These are phyloP conservation scores for Silene noctiflora DNA, from an alignment of 179 eudicot genomes.

Conservation along the genomic window DNA sequence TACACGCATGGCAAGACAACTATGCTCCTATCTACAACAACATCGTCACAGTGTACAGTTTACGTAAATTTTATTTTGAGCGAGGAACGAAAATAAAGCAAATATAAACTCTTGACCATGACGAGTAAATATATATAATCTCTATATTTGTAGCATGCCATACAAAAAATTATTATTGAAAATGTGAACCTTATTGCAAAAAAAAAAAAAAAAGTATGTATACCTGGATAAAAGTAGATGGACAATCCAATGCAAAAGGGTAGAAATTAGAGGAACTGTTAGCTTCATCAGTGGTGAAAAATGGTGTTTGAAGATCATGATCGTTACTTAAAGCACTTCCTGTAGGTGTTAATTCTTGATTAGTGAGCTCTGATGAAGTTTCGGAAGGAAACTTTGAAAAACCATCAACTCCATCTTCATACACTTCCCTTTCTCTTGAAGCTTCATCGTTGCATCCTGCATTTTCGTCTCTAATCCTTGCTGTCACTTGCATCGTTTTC, in stretches of 20 bases:
- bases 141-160: too few species aligned
- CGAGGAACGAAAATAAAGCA: too few species aligned
- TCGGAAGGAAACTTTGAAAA: slow-evolving; percentile 31
- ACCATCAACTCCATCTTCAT: slow-evolving; percentile 9
- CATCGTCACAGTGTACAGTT: too few species aligned
- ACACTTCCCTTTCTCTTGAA: slow-evolving; percentile 18
- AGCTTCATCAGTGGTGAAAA: slow-evolving; percentile 37
- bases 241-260: slow-evolving; percentile 31
- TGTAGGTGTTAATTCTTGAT: slow-evolving; percentile 40
- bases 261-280: slow-evolving; percentile 36
- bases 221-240: slow-evolving; percentile 29
- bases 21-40: too few species aligned
- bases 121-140: too few species aligned
- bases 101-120: too few species aligned
- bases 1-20: too few species aligned
- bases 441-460: slow-evolving; percentile 21
- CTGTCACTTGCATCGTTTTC: slow-evolving; percentile 30
- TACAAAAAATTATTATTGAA: too few species aligned
- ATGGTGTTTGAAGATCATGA: slow-evolving; percentile 31
- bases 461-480: slow-evolving; percentile 23
- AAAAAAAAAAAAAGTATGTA: not conserved
- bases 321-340: slow-evolving; percentile 34
- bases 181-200: too few species aligned
- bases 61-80: too few species aligned
- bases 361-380: slow-evolving; percentile 48